Percentiles rank a stretch among this genome's conserved stretches.
Conservation (phyloP, 495 filamentous ascomycete species). For the Wilcoxina mikolae region DNA sequence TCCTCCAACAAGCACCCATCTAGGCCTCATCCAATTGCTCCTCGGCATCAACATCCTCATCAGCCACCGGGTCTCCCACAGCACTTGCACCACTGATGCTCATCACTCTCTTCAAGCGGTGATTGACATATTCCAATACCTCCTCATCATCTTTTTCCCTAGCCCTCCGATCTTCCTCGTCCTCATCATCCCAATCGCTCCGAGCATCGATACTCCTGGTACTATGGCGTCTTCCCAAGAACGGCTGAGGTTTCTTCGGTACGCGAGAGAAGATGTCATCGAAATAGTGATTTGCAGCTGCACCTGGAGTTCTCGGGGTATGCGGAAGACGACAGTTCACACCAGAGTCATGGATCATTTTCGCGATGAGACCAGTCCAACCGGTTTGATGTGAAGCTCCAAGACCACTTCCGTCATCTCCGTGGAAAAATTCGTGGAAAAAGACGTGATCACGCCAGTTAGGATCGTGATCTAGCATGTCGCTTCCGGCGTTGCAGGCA, state of each 20-base stretch:
- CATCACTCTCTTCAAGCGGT: slow-evolving; percentile 50
- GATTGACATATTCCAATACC: slow-evolving; percentile 53
- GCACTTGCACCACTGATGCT: slow-evolving; percentile 26
- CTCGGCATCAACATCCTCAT: slow-evolving; percentile 46
- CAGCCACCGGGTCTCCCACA: slow-evolving; percentile 31
- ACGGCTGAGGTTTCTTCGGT: slow-evolving; percentile 34
- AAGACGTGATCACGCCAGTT: slow-evolving; percentile 87
- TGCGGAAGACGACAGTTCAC: slow-evolving; percentile 84
- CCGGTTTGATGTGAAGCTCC: slow-evolving; percentile 92
- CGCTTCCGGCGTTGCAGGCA: slow-evolving; percentile 67
- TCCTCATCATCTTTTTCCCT: slow-evolving; percentile 46
- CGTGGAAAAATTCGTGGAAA: slow-evolving; percentile 97
- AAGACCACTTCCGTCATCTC: slow-evolving; percentile 73
- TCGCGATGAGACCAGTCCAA: slow-evolving; percentile 93
- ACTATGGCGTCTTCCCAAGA: slow-evolving; percentile 57
- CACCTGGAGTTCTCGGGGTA: slow-evolving; percentile 72
- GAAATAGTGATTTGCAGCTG: slow-evolving; percentile 80
- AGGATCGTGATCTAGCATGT: slow-evolving; percentile 74
- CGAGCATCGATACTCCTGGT: slow-evolving; percentile 76
- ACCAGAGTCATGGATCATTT: slow-evolving; percentile 92
- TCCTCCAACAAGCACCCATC: too few relatives aligned
- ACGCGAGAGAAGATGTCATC: slow-evolving; percentile 66
- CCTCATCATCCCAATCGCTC: slow-evolving; percentile 53
- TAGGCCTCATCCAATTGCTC: slow-evolving; percentile 33
- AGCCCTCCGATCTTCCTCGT: slow-evolving; percentile 31